Base-by-base conservation (phyloP, 2,329 filamentous ascomycete species). In the Pseudodiploospora longispora region DNA sequence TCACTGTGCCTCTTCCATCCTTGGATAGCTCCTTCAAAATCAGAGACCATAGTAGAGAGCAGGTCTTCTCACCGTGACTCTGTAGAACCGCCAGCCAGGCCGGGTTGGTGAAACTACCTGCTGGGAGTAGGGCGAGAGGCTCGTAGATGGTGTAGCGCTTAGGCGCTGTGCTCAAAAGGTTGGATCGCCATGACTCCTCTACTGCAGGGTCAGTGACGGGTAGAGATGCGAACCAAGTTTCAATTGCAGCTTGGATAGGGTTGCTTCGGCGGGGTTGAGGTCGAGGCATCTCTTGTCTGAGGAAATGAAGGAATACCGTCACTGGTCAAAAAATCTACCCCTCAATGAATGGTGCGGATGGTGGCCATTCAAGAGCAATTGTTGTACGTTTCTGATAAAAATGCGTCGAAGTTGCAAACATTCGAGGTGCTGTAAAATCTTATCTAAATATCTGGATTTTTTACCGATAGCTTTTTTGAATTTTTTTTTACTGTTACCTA, bases 81-180 rank as follows among this genome's bases (percentile, higher is more conserved):
- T 40, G 43, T 1, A 78, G 55, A 2, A 71, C 40, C 4, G 48
- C 37, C 2, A 51, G 54, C 74, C 75, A 80, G 3, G 53, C 38
- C 1, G 50, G 12, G 4, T 61, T 57, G 4, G 61, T 58, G 61
- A 83, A 81, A 51, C 76, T 78, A 28, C 78, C 78, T 0, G 72
- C 69, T 0, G 80, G 78, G 1, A 83, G 67, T 10, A 83, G 65
- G 4, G 73, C 70, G 71, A 83, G 76, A 7, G 79, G 78, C 44
- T 75, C 73, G 53, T 83, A 83, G 9, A 75, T 64, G 0, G 73
- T 73, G 69, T 77, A 83, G 49, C 78, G 64, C 52, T 75, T 79
- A 0, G 80, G 78, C 3, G 71, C 67, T 36, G 63, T 58, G 8
- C 51, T 55, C 19, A 72, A 36, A 7, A 77, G 63, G 1, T 43